Conservation (phyloP, 371 early-diverging fungal genomes). For the Haplosporangium sp. region DNA sequence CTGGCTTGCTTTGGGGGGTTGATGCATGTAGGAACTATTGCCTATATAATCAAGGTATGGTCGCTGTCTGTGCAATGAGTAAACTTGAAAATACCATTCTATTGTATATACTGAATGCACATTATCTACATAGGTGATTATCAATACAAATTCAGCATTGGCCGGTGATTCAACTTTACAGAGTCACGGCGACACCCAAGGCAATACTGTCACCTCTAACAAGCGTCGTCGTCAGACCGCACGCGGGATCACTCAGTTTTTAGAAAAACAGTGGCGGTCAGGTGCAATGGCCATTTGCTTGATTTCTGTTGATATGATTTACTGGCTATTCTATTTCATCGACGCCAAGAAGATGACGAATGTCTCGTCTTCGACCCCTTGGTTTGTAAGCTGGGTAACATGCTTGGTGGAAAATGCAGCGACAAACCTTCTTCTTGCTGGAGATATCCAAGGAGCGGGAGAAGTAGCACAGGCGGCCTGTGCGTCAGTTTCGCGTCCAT, state of each 20-base stretch:
- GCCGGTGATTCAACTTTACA: constrained; percentile 18
- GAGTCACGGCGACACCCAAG: constrained; percentile 13
- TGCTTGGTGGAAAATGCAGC: constrained; percentile 27
- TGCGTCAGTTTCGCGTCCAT: constrained; percentile 13
- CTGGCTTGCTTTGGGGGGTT: constrained; percentile 23
- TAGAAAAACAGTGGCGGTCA: constrained; percentile 53
- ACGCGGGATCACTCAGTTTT: constrained; percentile 33
- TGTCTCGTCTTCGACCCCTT: constrained; percentile 2
- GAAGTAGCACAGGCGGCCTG: constrained; percentile 32
- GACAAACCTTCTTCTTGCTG: background rate
- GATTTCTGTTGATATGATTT: constrained; percentile 34
- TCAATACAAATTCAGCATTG: constrained; percentile 12
- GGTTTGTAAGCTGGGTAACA: constrained; percentile 28
- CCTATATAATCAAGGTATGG: constrained; percentile 33
- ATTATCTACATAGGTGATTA: constrained; percentile 7
- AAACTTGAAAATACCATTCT: too few species aligned
- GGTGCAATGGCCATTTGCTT: constrained; percentile 40
- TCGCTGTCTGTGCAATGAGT: background rate
- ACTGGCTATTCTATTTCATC: constrained; percentile 44
- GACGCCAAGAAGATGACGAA: constrained; percentile 32
- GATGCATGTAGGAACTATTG: constrained; percentile 38
- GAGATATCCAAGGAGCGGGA: constrained; percentile 16
- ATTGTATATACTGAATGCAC: background rate
- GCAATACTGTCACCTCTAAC: constrained; percentile 16
- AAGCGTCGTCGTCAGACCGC: constrained; percentile 33